phyloP scores from a whole-genome alignment of 257 asterid genomes.

The Datura wrightii region DNA sequence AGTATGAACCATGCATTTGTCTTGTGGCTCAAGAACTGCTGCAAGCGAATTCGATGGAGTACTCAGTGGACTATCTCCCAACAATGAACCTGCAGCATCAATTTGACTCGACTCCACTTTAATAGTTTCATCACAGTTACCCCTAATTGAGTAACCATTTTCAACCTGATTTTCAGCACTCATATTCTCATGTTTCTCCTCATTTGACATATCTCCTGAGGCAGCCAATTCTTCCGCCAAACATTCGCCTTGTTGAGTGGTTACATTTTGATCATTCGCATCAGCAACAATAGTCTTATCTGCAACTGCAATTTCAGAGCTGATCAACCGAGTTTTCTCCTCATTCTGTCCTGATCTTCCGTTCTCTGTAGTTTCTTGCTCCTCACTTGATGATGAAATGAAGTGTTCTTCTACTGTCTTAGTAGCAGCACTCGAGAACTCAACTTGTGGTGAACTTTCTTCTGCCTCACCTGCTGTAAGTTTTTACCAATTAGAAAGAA shows the following conservation, averaged over 20 bases:
- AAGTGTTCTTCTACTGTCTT: constrained; percentile 40
- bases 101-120: constrained; percentile 22
- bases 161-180: constrained; percentile 20
- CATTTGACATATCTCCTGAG: constrained; percentile 29
- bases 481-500: constrained; percentile 32
- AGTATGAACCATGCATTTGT: constrained; percentile 30
- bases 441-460: constrained; percentile 33
- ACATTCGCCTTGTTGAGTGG: constrained; percentile 26
- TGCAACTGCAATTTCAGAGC: background rate
- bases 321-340: constrained; percentile 25
- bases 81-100: constrained; percentile 23
- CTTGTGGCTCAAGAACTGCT: constrained; percentile 30
- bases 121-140: constrained; percentile 32
- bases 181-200: constrained; percentile 27
- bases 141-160: constrained; percentile 12
- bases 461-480: constrained; percentile 41
- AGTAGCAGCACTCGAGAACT: constrained; percentile 31
- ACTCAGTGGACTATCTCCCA: constrained; percentile 31
- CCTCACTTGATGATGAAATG: constrained; percentile 25
- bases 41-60: constrained; percentile 27
- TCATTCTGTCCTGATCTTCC: constrained; percentile 23
- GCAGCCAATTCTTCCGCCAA: constrained; percentile 13
- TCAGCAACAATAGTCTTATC: background rate
- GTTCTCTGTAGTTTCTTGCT: constrained; percentile 27
- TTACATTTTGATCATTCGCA: constrained; percentile 17